phyloP scores from a whole-genome alignment of 805 yeast species.

The Tetrapisispora pingtungensis region DNA sequence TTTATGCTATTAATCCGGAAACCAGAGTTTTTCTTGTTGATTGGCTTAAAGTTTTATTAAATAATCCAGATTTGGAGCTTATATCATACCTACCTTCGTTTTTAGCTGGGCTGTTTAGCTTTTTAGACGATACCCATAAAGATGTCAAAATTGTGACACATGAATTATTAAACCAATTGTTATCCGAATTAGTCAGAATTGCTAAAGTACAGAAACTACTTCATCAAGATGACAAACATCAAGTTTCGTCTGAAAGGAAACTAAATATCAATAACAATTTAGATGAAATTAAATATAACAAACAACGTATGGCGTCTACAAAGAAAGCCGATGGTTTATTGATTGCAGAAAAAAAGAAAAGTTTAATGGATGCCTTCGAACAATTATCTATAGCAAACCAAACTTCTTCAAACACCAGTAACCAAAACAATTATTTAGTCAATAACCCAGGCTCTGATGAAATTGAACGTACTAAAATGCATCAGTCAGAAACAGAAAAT shows the following conservation, averaged over 20 bases:
- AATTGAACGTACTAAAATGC: not conserved
- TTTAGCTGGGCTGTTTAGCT: slow-evolving; percentile 66
- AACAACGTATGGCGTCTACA: slow-evolving; percentile 4
- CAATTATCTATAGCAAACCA: slow-evolving; percentile 9
- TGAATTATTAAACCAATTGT: slow-evolving; percentile 58
- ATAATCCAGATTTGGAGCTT: slow-evolving; percentile 84
- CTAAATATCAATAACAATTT: slow-evolving; percentile 9
- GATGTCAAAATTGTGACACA: slow-evolving; percentile 85
- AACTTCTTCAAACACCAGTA: not conserved
- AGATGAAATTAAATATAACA: slow-evolving; percentile 11
- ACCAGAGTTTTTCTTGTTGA: slow-evolving; percentile 86
- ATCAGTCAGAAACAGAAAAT: not conserved
- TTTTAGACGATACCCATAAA: slow-evolving; percentile 70
- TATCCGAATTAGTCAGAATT: slow-evolving; percentile 74
- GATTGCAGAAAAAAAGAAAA: slow-evolving; percentile 28
- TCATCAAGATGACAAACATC: slow-evolving; percentile 20
- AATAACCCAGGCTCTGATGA: not conserved
- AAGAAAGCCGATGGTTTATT: slow-evolving; percentile 24
- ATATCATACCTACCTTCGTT: slow-evolving; percentile 83
- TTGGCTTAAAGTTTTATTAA: slow-evolving; percentile 87
- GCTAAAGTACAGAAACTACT: slow-evolving; percentile 53
- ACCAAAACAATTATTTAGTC: not conserved
- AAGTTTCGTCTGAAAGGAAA: not conserved
- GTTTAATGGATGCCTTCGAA: slow-evolving; percentile 20
- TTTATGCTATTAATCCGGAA: slow-evolving; percentile 85